Evolutionary conservation across 805 yeast species (phyloP).

Genomic region (Jamesozyma hellenica): DNA sequence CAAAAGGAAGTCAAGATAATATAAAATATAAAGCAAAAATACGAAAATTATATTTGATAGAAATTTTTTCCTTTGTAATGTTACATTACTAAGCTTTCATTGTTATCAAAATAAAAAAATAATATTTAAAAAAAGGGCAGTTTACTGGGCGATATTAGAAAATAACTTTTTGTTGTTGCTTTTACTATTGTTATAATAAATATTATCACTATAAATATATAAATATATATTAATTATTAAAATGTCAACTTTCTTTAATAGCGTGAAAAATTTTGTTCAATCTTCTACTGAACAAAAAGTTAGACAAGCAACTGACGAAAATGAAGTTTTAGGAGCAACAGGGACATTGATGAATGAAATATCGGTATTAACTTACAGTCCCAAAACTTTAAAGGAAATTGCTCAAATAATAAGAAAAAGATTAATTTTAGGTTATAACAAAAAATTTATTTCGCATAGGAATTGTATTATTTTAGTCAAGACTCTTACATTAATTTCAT

Average conservation of each 20-base stretch:
- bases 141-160: too few species aligned
- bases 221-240: too few species aligned
- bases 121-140: neutral
- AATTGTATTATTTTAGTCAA: slow-evolving; percentile 37
- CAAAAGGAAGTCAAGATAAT: too few species aligned
- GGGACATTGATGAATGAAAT: slow-evolving; percentile 46
- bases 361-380: slow-evolving; percentile 36
- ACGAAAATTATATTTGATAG: too few species aligned
- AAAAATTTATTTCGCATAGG: slow-evolving; percentile 18
- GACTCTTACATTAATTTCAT: slow-evolving; percentile 42
- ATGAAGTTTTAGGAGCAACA: slow-evolving; percentile 46
- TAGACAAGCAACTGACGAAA: slow-evolving; percentile 39
- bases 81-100: too few species aligned
- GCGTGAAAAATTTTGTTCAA: slow-evolving; percentile 26
- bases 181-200: too few species aligned
- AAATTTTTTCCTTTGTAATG: too few species aligned
- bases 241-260: slow-evolving; percentile 22
- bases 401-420: slow-evolving; percentile 34
- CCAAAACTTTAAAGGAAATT: slow-evolving; percentile 33
- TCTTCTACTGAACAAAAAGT: slow-evolving; percentile 31
- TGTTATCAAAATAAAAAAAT: too few species aligned
- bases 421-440: slow-evolving; percentile 20
- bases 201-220: too few species aligned
- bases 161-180: too few species aligned
- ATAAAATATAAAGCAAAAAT: too few species aligned